Evolutionary conservation across 352 stramenopile genomes (phyloP), one percentile per base, ranked within the genome.

Genomic region (Globisporangium camurandrum): DNA sequence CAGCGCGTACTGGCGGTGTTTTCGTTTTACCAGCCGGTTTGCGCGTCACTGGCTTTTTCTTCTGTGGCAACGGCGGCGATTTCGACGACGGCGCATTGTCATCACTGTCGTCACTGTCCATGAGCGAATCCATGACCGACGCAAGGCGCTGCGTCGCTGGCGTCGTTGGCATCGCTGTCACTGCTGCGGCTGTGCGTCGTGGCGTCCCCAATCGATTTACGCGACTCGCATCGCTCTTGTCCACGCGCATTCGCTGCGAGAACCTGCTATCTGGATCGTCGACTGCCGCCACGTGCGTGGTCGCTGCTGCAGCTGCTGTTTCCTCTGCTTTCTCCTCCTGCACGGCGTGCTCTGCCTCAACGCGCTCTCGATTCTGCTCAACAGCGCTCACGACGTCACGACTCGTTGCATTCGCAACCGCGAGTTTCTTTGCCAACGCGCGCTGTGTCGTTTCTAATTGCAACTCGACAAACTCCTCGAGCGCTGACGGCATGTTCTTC

Each of bases 401-500:
- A n/a, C 64, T 64, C 12, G 79, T 84, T 12, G 30, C 8, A 43
- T 65, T 80, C 19, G 73, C 54, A 4, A 82, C 62, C 24, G 52
- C 62, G 27, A 59, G 23, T 34, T 75, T 79, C 6, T 57, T 56
- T 9, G 40, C 63, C 2, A 95, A 51, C 46, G 88, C 77, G 44
- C 61, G 64, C 59, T 92, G 82, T 14, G 82, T 90, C 19, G 86
- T 65, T 39, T 89, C 67, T 0, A 95, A 52, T 9, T 87, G 61
- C 9, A 51, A 59, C 36, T 83, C 67, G 16, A 90, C 78, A 58
- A 88, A 88, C 20, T 93, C 77, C 40, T 88, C 74, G 41, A 95
- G 69, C 20, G 84, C 84, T 2, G 73, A 78, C 23, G 79, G 51
- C 12, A 88, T 83, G 52, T 88, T 93, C 61, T 90, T 95, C 19